Conservation (phyloP, 306 rosid genomes). For the Canavalia ensiformis region DNA sequence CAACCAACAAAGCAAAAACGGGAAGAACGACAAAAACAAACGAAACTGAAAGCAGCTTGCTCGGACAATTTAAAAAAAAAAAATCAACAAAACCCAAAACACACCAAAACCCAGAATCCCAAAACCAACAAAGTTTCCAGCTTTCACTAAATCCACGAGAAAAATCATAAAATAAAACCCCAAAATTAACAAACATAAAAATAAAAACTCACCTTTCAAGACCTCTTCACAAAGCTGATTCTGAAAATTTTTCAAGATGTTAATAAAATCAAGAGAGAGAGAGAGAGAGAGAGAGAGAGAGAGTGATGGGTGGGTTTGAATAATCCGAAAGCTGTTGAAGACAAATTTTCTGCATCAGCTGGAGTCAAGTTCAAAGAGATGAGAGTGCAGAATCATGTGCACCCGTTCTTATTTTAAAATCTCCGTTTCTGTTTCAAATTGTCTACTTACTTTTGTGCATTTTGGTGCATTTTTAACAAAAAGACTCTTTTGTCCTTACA, state of each 20-base stretch:
- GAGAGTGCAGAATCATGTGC: slow-evolving; percentile 47
- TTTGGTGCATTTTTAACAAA: background rate
- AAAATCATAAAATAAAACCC: slow-evolving; percentile 19
- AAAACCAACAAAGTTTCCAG: slow-evolving; percentile 43
- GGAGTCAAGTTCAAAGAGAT: slow-evolving; percentile 48
- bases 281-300: slow-evolving; percentile 53
- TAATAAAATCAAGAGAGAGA: slow-evolving; percentile 27
- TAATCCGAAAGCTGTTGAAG: slow-evolving; percentile 60
- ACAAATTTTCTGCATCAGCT: slow-evolving; percentile 70
- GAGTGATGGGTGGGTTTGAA: slow-evolving; percentile 56
- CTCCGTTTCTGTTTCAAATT: background rate
- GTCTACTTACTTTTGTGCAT: background rate
- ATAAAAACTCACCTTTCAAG: slow-evolving; percentile 37
- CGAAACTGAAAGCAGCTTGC: slow-evolving; percentile 42
- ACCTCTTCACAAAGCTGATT: slow-evolving; percentile 27
- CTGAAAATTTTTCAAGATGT: background rate
- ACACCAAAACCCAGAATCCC: slow-evolving; percentile 35
- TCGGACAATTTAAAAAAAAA: slow-evolving; percentile 53
- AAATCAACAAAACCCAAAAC: slow-evolving; percentile 32
- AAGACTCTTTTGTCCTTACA: background rate
- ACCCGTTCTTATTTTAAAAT: slow-evolving; percentile 17
- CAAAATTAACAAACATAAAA: background rate
- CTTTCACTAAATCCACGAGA: slow-evolving; percentile 44
- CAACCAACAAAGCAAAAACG: slow-evolving; percentile 36
- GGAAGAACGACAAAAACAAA: slow-evolving; percentile 37